Conservation (phyloP, 108 stramenopile species). For the Seminavis robusta region DNA sequence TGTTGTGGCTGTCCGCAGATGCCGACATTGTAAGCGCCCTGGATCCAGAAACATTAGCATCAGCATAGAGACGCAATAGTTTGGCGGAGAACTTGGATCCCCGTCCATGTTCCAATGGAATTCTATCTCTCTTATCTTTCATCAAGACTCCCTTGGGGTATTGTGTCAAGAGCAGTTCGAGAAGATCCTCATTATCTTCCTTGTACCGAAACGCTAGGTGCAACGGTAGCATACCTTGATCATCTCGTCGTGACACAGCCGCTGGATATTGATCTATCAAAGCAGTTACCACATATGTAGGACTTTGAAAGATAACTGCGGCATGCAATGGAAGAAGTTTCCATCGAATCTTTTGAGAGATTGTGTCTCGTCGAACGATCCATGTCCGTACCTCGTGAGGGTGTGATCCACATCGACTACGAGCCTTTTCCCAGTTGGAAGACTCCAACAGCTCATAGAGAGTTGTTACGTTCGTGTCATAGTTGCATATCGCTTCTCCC, state of each 20-base stretch:
- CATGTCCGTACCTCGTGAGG: conserved; percentile 67
- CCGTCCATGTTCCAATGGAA: conserved; percentile 38
- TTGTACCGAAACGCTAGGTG: conserved; percentile 72
- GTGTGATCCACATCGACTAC: conserved; percentile 41
- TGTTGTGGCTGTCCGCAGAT: background rate
- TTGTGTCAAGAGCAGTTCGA: conserved; percentile 57
- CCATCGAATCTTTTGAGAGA: conserved; percentile 46
- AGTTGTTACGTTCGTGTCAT: conserved; percentile 54
- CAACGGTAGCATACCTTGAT: conserved; percentile 78
- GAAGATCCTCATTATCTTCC: conserved; percentile 39
- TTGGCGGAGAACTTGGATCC: conserved; percentile 26
- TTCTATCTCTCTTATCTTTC: conserved; percentile 43
- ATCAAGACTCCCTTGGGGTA: conserved; percentile 60
- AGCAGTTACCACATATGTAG: conserved; percentile 34
- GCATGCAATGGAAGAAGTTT: conserved; percentile 73
- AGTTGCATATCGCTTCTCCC: conserved; percentile 38
- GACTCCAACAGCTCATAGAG: conserved; percentile 68
- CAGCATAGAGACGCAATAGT: conserved; percentile 35
- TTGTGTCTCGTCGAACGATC: conserved; percentile 48
- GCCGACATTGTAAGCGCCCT: background rate
- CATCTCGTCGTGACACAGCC: conserved; percentile 48
- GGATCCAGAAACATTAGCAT: conserved; percentile 21
- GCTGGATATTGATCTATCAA: conserved; percentile 53
- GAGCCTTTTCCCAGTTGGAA: conserved; percentile 62
- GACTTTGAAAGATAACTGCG: conserved; percentile 63